Evolutionary conservation across 2,329 filamentous ascomycete species (phyloP).

Genomic region (Corniculantispora saksenae): DNA sequence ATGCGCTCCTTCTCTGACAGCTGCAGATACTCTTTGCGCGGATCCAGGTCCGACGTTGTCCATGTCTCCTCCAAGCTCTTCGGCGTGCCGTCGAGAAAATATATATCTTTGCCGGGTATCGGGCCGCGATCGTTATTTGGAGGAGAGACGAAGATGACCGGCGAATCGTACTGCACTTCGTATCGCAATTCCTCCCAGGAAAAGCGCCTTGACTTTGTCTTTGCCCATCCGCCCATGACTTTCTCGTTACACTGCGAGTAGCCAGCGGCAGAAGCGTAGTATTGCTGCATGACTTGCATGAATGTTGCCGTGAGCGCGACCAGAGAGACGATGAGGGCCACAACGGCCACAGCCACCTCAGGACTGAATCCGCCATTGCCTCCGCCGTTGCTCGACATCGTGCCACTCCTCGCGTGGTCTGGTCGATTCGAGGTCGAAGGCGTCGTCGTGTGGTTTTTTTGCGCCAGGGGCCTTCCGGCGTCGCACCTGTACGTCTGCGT

Average conservation of each 20-base stretch:
- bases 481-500: neutral
- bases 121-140: conserved; percentile 43
- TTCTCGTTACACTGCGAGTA: conserved; percentile 50
- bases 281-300: conserved; percentile 52
- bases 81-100: conserved; percentile 40
- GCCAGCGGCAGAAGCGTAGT: conserved; percentile 50
- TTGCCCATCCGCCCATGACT: conserved; percentile 50
- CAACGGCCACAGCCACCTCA: conserved; percentile 42
- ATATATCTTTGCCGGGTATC: conserved; percentile 32
- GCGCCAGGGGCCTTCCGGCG: neutral
- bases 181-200: conserved; percentile 48
- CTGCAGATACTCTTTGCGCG: conserved; percentile 28
- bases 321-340: conserved; percentile 49
- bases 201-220: conserved; percentile 42
- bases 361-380: neutral
- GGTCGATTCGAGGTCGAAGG: neutral
- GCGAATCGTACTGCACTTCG: conserved; percentile 50
- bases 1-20: conserved; percentile 37
- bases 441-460: neutral
- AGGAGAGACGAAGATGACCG: conserved; percentile 52
- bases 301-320: conserved; percentile 47
- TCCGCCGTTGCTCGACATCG: neutral
- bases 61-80: conserved; percentile 39
- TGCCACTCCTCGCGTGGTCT: neutral
- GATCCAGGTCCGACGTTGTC: conserved; percentile 34